Base-by-base conservation (phyloP, 2,329 filamentous ascomycete species). In the Coniosporium tulheliwenetii region DNA sequence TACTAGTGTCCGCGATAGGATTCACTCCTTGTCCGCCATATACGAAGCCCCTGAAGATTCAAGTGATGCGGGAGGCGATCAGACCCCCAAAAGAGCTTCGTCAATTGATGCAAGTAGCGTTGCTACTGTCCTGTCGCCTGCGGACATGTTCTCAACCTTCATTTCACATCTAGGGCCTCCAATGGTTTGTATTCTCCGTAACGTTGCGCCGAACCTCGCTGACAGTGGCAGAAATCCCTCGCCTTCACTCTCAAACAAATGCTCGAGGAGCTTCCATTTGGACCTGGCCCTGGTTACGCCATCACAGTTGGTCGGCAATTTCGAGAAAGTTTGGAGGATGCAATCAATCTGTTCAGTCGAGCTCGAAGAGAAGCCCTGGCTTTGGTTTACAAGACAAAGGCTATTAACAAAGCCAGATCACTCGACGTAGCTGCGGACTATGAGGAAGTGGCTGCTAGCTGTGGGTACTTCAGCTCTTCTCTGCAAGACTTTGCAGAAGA, bases 391-490 rank as follows among this genome's bases (percentile, higher is more conserved):
- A 77, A 74, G 46, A 82, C 75, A 39, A 85, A 86, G 44, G 79
- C 86, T 50, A 68, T 86, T 33, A 75, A 75, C 9, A 75, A 75
- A 43, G 67, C 77, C 2, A 72, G 77, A 35, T 79, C 81, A 0
- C 71, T 85, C 40, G 81, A 81, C 45, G 72, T 89, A 8, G 81
- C 93, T 54, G 91, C 89, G 2, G 91, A 96, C 57, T 86, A 94
- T 43, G 91, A 98, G 57, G 91, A 98, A 59, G 87, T 96, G 9
- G 87, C 89, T 34, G 89, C 91, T n/a, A 93, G 87, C 42, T 98
- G 91, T 53, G 89, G 91, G 0, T 87, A 96, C 60, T 98, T 96
- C 55, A 89, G 84, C 54, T 95, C 91, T 56, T 93, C 83, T 36
- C 67, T 98, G 19, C 75, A 91, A 46, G 83, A 91, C 49, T 89